Percentiles rank a stretch among this genome's conserved stretches.
phyloP scores from a whole-genome alignment of 2,329 filamentous ascomycete species.

The Nemania sp. region DNA sequence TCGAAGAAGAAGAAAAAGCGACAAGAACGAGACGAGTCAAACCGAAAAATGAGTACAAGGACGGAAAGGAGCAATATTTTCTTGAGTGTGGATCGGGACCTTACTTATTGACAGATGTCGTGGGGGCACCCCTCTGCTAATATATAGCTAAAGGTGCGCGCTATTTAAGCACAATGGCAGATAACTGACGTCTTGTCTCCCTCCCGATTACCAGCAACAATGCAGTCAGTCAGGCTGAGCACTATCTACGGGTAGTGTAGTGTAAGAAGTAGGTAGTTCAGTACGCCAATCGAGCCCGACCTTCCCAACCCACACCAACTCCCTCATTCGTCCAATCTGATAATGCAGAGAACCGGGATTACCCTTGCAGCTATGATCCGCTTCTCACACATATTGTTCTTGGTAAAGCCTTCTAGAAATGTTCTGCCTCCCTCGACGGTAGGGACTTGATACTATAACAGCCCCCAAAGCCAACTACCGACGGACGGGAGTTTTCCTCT shows the following conservation, averaged over 20 bases:
- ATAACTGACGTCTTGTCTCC: constrained; percentile 10
- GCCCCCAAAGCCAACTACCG: not conserved
- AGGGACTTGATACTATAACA: no score
- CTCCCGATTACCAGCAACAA: not conserved
- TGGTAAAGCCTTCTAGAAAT: constrained; percentile 19
- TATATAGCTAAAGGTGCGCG: constrained; percentile 6
- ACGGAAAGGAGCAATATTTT: not conserved
- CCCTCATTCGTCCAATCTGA: constrained; percentile 24
- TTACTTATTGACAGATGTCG: constrained; percentile 14
- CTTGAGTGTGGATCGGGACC: not conserved
- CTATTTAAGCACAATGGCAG: constrained; percentile 21
- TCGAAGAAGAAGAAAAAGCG: not conserved
- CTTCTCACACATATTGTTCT: not conserved
- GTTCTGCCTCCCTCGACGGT: not conserved
- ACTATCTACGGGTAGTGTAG: no score
- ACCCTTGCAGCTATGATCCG: constrained; percentile 18
- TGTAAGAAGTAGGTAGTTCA: not conserved
- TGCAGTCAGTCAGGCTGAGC: not conserved
- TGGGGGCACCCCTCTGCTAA: constrained; percentile 8
- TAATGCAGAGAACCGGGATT: constrained; percentile 24
- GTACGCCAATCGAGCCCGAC: not conserved
- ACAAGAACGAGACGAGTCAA: not conserved
- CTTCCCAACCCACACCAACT: constrained; percentile 12
- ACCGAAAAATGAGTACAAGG: not conserved
- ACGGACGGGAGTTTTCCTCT: not conserved